Base-by-base conservation (phyloP, 345 rosid genomes). In the Excoecaria agallocha region DNA sequence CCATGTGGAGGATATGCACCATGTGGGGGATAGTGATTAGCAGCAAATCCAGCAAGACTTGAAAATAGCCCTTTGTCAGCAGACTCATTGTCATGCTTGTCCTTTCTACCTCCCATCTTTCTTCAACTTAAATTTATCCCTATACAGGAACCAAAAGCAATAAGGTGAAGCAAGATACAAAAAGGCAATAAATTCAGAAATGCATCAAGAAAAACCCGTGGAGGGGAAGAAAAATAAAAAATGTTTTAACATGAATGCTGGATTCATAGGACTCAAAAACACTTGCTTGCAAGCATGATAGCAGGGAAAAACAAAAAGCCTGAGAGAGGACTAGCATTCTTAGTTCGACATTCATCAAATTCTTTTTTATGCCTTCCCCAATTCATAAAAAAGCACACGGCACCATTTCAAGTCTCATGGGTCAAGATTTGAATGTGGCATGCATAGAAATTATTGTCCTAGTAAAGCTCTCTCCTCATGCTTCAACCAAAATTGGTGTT, bases 21-120 rank as follows among this genome's bases (percentile, higher is more conserved):
- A 6, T 51, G 72, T 11, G 63, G 74, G 24, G 43, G 73, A 57
- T 74, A 13, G 55, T 81, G 81, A 54, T 88, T 92, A 0, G 82
- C 85, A 51, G 89, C 93, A 63, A 52, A 90, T 59, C 93, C 97
- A 74, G 82, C 91, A 49, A 90, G 86, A 77, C 78, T 20, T 25
- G 93, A 91, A 71, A 91, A 81, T 69, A 91, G 67, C 54, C 97
- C 98, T 84, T 71, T 91, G 82, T 90, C 90, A 17, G 66, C 69
- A 6, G 84, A 43, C 4, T 77, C 91, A 39, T 85, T 80, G 54
- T 78, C 77, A 62, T 65, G 68, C 63, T 82, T 61, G 70, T 87
- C 89, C 39, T 79, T 78, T 73, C 88, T 92, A 70, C 87, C 87
- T 64, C 83, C 81, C 82, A 81, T 85, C 78, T 74, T 75, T 54